These are phyloP conservation scores for Geoglossum cookeanum DNA, from an alignment of 2,329 filamentous ascomycete species.

Conservation along the genomic window DNA sequence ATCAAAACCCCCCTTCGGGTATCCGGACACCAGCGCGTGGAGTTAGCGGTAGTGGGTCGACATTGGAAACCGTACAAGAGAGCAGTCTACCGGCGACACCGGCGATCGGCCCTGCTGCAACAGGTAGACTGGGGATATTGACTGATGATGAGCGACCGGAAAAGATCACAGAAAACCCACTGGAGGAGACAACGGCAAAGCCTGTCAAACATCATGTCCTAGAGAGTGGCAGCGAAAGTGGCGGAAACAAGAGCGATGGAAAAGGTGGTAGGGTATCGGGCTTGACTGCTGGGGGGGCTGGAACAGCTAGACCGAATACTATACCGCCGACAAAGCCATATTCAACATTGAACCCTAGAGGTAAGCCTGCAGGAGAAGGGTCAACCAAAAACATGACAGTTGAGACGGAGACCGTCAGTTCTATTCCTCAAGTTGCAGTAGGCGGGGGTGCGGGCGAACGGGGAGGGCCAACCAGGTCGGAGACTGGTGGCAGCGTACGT, in stretches of 20 bases:
- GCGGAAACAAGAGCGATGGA: constrained; percentile 4
- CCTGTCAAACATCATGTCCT: not conserved
- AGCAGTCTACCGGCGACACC: constrained; percentile 5
- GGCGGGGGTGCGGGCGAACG: constrained; percentile 39
- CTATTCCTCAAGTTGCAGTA: constrained; percentile 67
- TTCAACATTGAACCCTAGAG: constrained; percentile 38
- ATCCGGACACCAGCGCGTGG: constrained; percentile 4
- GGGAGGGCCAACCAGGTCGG: constrained; percentile 37
- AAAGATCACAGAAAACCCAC: constrained; percentile 1
- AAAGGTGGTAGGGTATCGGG: not conserved
- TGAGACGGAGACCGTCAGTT: constrained; percentile 88
- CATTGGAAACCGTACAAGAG: constrained; percentile 5
- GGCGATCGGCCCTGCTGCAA: not conserved
- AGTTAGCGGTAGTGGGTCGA: not conserved
- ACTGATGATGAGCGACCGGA: constrained; percentile 2
- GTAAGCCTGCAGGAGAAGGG: constrained; percentile 48
- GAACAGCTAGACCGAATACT: not conserved
- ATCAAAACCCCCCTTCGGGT: not conserved
- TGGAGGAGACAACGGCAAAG: not conserved
- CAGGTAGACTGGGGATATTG: not conserved
- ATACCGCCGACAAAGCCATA: constrained; percentile 3
- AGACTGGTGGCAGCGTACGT: constrained; percentile 53
- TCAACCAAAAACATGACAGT: constrained; percentile 85
- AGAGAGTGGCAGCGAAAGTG: constrained; percentile 4
- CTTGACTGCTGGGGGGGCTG: not conserved